Percentiles rank a stretch among this genome's conserved stretches.
Conservation (phyloP, 495 filamentous ascomycete species). For the Aspergillus bridgeri region DNA sequence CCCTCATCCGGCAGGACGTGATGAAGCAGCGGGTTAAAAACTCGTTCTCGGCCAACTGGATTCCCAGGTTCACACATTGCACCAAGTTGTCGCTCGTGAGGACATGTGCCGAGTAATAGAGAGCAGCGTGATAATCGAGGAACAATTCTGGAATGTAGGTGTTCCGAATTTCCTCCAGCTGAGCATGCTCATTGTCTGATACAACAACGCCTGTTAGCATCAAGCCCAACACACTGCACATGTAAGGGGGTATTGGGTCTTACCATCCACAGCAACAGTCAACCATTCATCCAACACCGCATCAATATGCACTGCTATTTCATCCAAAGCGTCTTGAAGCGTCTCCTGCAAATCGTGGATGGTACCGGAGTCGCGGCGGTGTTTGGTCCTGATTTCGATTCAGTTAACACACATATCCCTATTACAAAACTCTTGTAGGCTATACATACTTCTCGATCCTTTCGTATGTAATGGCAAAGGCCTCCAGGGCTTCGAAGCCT, state of each 20-base stretch:
- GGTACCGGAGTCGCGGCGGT: constrained; percentile 33
- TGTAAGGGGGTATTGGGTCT: constrained; percentile 9
- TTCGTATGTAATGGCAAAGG: constrained; percentile 48
- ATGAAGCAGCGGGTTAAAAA: constrained; percentile 65
- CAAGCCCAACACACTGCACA: constrained; percentile 7
- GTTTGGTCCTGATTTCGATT: constrained; percentile 23
- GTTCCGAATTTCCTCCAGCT: constrained; percentile 55
- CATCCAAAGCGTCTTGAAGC: constrained; percentile 32
- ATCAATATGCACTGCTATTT: constrained; percentile 31
- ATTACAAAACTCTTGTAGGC: background rate
- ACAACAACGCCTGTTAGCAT: constrained; percentile 1
- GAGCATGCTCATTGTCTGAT: constrained; percentile 39
- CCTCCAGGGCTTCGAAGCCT: constrained; percentile 63
- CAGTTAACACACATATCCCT: constrained; percentile 13
- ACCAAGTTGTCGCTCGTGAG: constrained; percentile 62
- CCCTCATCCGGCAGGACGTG: constrained; percentile 64
- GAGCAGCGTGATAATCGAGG: constrained; percentile 70
- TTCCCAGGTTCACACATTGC: constrained; percentile 75
- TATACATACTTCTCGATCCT: constrained; percentile 42
- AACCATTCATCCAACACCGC: constrained; percentile 44
- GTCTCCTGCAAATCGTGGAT: constrained; percentile 32
- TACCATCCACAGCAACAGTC: constrained; percentile 32
- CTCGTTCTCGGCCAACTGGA: constrained; percentile 58
- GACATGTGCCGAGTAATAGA: constrained; percentile 65
- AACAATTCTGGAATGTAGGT: constrained; percentile 79